Evolutionary conservation across 805 yeast genomes (phyloP), one percentile per base, ranked within the genome.

Genomic region (Debaryomyces prosopidis): DNA sequence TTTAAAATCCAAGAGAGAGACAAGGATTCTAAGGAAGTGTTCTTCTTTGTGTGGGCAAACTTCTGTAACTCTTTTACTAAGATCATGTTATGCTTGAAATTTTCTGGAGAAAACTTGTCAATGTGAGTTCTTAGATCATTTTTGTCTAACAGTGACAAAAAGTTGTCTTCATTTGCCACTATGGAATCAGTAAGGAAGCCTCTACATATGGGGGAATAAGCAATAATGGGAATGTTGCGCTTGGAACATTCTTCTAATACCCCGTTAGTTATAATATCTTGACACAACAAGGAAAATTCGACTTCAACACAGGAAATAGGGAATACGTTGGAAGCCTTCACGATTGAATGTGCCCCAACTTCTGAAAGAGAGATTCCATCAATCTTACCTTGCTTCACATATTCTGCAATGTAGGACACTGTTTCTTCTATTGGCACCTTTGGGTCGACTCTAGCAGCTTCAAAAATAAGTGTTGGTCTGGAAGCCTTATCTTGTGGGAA

Each of bases 171-270:
- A 16, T 65, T 54, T 5, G 75, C 63, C 19, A 65, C 80, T 43
- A 82, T 65, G 28, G 57, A 50, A 45, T 94, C 96, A 3, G 92
- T 83, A 44, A 90, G 73, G 48, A 84, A 69, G 1, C 96, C 97
- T 56, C 87, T 76, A 8, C 90, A 85, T 44, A 90, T 72, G 26
- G 97, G 97, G 26, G 96, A 85, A 65, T 90, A 90, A 19, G 90
- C 87, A 46, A 88, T 71, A 26, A 88, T 70, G 11, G 94, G 85
- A 45, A 90, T 77, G 12, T 72, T 72, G 28, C 75, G 64, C 49
- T 84, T 80, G 16, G 78, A 74, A 51, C 85, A 80, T 4, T 77
- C 75, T 3, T 74, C 79, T 49, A 84, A 77, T 16, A 86, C 73
- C 1, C 92, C 96, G 59, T 86, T 81, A 2, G 60, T 47, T 36